Evolutionary conservation across 2,329 filamentous ascomycete species (phyloP), one percentile per base, ranked within the genome.

Genomic region (Paradendryphiella salina): DNA sequence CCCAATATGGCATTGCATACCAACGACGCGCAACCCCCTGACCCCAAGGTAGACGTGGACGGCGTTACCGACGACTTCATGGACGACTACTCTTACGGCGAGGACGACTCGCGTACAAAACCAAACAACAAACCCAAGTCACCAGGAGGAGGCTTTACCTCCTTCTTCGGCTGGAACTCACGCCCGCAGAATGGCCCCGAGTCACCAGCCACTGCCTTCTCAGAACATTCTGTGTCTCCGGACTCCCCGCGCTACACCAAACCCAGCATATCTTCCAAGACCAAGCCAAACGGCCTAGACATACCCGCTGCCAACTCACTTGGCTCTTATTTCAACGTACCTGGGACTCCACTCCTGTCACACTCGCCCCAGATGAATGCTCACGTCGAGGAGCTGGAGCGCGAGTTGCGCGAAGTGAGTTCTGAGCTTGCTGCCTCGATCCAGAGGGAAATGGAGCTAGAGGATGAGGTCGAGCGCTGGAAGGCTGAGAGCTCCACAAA

Each of bases 361-460:
- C 73, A 61, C 45, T 76, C 72, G 64, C 76, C 66, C 47, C 74
- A 66, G 63, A 76, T 68, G 66, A 80, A 73, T 63, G 77, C 80
- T 59, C 80, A 91, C 72, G 82, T 96, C 66, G 85, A 90, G 71
- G 90, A 96, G 71, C 86, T 99, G 79, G 94, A 99, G 78, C 88
- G 91, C 71, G 94, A 99, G 79, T 76, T 99, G 61, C 90, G 90
- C 64, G 89, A 93, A 73, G 93, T 99, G 75, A 96, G 90, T 77
- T 83, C 86, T 53, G 94, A 99, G 80, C 80, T 99, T 71, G 94
- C 94, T 28, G 83, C 86, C 61, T 97, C 94, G 21, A 97, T 99
- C 67, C 85, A 89, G 64, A 85, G 94, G 54, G 94, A 99, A 77
- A 93, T 99, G 83, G 94, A 99, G 63, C 76, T 99, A 26, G 94